A percentile compares a stretch with the other conserved stretches of the same genome.
These are phyloP conservation scores for Babjeviella inositovora DNA, from an alignment of 805 yeast genomes.

Conservation along the genomic window DNA sequence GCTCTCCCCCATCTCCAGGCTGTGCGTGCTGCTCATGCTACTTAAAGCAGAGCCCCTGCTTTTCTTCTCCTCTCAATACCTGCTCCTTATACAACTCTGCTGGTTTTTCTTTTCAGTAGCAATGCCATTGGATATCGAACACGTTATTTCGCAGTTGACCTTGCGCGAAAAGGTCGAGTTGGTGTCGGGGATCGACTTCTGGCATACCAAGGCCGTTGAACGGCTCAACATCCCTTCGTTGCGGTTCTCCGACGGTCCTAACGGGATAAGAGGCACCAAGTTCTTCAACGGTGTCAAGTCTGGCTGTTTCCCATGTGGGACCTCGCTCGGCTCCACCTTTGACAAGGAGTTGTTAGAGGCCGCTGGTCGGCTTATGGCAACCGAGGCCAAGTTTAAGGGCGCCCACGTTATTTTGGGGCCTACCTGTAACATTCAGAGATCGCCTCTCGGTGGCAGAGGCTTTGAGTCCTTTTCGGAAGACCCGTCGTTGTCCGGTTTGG, in stretches of 20 bases:
- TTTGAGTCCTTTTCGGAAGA: slow-evolving; percentile 21
- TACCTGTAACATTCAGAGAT: slow-evolving; percentile 19
- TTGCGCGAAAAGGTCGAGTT: slow-evolving; percentile 12
- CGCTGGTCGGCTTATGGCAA: slow-evolving; percentile 23
- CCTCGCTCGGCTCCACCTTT: slow-evolving; percentile 26
- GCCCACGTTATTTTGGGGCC: slow-evolving; percentile 21
- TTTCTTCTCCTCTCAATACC: no score
- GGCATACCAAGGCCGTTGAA: slow-evolving; percentile 18
- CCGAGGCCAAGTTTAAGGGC: slow-evolving; percentile 24
- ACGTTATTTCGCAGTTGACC: slow-evolving; percentile 7
- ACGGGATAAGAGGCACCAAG: slow-evolving; percentile 27
- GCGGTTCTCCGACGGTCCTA: slow-evolving; percentile 26
- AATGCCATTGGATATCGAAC: no score
- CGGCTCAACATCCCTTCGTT: slow-evolving; percentile 17
- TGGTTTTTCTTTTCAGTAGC: no score
- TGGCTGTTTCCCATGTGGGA: slow-evolving; percentile 29
- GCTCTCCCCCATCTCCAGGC: no score
- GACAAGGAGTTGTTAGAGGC: slow-evolving; percentile 17
- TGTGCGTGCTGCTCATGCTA: no score
- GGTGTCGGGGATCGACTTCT: slow-evolving; percentile 18
- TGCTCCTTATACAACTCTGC: no score
- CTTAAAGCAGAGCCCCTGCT: no score
- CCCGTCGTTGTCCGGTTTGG: slow-evolving; percentile 17
- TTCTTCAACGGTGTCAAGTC: slow-evolving; percentile 22
- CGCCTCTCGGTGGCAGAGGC: slow-evolving; percentile 22